Conservation (phyloP, 2,329 filamentous ascomycete genomes). For the Cryphonectria japonica region DNA sequence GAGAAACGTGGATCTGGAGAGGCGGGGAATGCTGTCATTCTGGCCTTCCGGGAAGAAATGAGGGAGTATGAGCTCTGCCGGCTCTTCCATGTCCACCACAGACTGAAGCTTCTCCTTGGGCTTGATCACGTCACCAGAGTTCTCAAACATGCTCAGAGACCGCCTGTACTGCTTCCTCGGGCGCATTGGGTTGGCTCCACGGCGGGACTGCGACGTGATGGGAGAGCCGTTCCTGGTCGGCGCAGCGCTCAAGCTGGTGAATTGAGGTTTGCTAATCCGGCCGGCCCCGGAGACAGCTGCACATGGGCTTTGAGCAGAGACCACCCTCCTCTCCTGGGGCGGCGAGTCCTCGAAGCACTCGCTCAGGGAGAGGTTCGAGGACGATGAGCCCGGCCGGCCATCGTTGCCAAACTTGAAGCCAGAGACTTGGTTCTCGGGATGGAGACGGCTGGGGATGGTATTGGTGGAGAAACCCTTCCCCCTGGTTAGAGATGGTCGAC, state of each 20-base stretch:
- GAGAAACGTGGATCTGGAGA: slow-evolving; percentile 79
- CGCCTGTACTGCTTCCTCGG: slow-evolving; percentile 88
- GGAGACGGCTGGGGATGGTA: slow-evolving; percentile 62
- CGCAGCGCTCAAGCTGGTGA: slow-evolving; percentile 58
- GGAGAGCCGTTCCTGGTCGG: slow-evolving; percentile 76
- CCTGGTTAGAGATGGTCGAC: slow-evolving; percentile 75
- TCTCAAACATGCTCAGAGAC: slow-evolving; percentile 97
- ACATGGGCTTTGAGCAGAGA: slow-evolving; percentile 63
- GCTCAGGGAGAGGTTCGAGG: slow-evolving; percentile 69
- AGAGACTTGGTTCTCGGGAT: slow-evolving; percentile 68
- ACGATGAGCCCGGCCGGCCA: slow-evolving; percentile 46
- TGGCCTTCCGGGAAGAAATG: slow-evolving; percentile 82
- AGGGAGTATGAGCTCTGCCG: slow-evolving; percentile 74
- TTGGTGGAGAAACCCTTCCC: slow-evolving; percentile 76
- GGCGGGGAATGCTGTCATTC: slow-evolving; percentile 85
- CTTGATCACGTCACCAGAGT: slow-evolving; percentile 85
- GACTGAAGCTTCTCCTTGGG: slow-evolving; percentile 72
- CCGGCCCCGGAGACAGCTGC: slow-evolving; percentile 60
- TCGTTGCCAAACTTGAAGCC: slow-evolving; percentile 74
- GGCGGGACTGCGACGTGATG: slow-evolving; percentile 69
- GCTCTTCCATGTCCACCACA: slow-evolving; percentile 82
- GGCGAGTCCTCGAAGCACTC: slow-evolving; percentile 85
- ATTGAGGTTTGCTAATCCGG: slow-evolving; percentile 64
- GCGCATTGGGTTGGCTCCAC: slow-evolving; percentile 71
- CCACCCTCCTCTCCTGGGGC: slow-evolving; percentile 67